Evolutionary conservation across 768 basidiomycete genomes (phyloP), one percentile per base, ranked within the genome.

Genomic region (Cystofilobasidium capitatum): DNA sequence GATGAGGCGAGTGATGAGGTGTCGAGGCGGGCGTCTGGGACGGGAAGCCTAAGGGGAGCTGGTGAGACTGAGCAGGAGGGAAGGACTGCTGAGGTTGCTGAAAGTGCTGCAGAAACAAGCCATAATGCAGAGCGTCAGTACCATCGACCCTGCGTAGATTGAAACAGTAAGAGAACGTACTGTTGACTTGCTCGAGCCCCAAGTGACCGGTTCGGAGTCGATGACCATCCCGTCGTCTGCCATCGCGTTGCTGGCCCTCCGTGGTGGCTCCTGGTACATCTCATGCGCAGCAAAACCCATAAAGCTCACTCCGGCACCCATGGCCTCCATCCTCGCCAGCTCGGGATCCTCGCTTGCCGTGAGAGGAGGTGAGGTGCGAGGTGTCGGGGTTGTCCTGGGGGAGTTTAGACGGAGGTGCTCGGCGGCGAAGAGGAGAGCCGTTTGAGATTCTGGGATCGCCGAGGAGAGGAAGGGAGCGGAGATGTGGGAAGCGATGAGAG

Each of bases 1-100:
- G 64, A 42, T 40, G 29, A 12, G 64, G 64, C 26, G 64, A 65
- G n/a, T 58, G 57, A 24, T 65, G 64, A 10, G 64, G 64, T 24
- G 64, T 65, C 31, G 64, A 65, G 40, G 42, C 42, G 13, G 64
- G 64, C 20, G 64, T 65, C 20, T 59, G 57, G 12, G 57, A 58
- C 22, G 58, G 55, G 42, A 45, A 47, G 35, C 51, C 29, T 26
- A 31, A 55, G 5, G 49, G 49, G 24, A 26, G n/a, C n/a, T n/a
- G n/a, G n/a, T 26, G 49, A 7, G 6, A 16, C 26, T 33, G 51
- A 49, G 45, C 45, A 51, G 49, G 49, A 51, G 49, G 26, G 49
- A 22, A 26, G n/a, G 49, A 26, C 13, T 51, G 31, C 26, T 54
- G n/a, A n/a, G n/a, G n/a, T n/a, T n/a, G n/a, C n/a, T n/a, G n/a